Evolutionary conservation across 2,329 filamentous ascomycete genomes (phyloP), one percentile per base, ranked within the genome.

Genomic region (Ceratocystis alfenasii): DNA sequence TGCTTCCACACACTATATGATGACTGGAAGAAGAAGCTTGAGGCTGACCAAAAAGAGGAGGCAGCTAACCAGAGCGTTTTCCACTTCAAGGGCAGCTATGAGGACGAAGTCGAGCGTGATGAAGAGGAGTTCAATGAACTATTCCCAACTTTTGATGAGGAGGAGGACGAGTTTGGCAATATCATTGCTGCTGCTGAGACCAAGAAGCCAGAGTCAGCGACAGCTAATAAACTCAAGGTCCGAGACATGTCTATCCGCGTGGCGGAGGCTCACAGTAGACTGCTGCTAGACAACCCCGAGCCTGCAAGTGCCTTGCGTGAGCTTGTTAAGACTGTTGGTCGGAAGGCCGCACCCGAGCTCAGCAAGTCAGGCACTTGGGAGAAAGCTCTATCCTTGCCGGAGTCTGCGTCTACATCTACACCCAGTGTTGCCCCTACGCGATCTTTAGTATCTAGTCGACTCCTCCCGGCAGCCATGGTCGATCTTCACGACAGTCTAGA

Each of bases 11-110:
- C 78, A 17, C 87, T 95, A 71, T 95, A 92, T 71, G 77, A 84
- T 17, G 81, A 91, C 63, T 99, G 93, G 92, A 89, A 84, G 70
- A 81, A 83, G 63, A 87, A 87, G 72, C 82, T 96, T 1, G 83
- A 87, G 64, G 79, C 84, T 22, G 92, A 96, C 69, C 87, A 90
- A 71, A 84, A 86, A 70, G 83, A 88, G 60, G 85, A 88, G 70
- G 87, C 88, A 20, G 81, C 83, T 33, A 89, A 87, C 68, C 84
- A 83, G 4, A 91, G 88, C 69, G 75, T 95, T 48, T 99, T 95
- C 75, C 87, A 86, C 22, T 96, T 94, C 76, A 84, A 85, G 69
- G 93, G 92, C 41, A 87, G 85, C 48, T 77, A 83, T 48, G 88
- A 92, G 68, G 87, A 92, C 61, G 85, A 89, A 69, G 88, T 95